Percentiles rank a stretch among this genome's conserved stretches.
Conservation (phyloP, 768 basidiomycete species). For the Arthromyces matolae region DNA sequence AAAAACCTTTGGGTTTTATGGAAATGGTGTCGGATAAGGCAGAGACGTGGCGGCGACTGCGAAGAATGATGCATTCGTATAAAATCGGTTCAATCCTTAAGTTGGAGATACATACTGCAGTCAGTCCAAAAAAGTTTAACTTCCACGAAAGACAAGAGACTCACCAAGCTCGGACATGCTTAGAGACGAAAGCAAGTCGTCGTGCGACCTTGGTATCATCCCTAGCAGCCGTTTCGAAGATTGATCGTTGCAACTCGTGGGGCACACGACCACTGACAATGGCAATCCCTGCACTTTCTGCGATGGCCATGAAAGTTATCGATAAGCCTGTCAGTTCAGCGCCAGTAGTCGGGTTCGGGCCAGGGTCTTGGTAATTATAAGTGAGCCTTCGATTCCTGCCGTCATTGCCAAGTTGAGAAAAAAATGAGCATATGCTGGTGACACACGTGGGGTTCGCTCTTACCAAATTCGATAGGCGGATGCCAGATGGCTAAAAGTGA, state of each 20-base stretch:
- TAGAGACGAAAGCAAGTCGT: slow-evolving; percentile 23
- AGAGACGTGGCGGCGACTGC: slow-evolving; percentile 14
- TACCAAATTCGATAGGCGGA: no score
- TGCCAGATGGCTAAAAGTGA: no score
- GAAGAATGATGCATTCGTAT: slow-evolving; percentile 25
- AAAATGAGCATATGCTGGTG: no score
- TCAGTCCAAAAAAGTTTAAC: no score
- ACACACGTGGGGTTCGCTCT: no score
- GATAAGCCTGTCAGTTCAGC: neutral
- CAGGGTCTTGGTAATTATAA: neutral
- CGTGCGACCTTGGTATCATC: slow-evolving; percentile 16
- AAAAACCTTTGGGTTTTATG: slow-evolving; percentile 12
- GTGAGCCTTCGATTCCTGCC: neutral
- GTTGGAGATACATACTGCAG: no score
- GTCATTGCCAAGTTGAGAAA: no score
- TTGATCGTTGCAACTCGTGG: slow-evolving; percentile 21
- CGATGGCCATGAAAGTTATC: slow-evolving; percentile 1
- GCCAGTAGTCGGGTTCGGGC: no score
- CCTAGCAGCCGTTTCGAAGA: slow-evolving; percentile 25
- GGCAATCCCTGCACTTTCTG: no score
- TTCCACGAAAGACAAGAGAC: slow-evolving; percentile 9
- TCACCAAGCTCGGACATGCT: slow-evolving; percentile 23
- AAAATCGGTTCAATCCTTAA: slow-evolving; percentile 26
- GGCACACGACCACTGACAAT: slow-evolving; percentile 13
- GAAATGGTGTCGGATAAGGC: slow-evolving; percentile 18